These are phyloP conservation scores for Ceratobasidium sp. DNA, from an alignment of 1,284 basidiomycete species.

Conservation along the genomic window DNA sequence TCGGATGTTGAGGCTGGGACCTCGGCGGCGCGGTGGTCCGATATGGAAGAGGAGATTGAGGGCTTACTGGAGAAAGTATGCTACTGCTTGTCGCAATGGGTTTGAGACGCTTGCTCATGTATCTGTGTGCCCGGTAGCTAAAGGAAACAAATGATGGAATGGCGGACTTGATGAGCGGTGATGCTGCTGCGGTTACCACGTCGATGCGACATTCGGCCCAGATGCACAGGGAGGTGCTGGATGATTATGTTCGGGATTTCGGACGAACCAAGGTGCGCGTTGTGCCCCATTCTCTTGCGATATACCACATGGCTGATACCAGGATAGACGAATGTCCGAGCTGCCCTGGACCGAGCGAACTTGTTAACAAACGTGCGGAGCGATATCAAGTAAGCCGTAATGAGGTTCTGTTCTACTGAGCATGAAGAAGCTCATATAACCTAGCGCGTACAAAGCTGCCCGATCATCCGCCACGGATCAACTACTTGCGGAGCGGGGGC, in stretches of 20 bases:
- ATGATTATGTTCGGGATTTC: slow-evolving; percentile 87
- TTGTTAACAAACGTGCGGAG: slow-evolving; percentile 91
- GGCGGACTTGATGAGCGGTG: slow-evolving; percentile 69
- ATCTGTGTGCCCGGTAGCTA: slow-evolving; percentile 61
- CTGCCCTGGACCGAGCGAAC: slow-evolving; percentile 85
- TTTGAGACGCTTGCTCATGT: background rate
- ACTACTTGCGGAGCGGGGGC: slow-evolving; percentile 83
- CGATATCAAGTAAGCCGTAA: slow-evolving; percentile 82
- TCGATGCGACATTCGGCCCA: slow-evolving; percentile 90
- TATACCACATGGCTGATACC: background rate
- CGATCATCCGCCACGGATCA: slow-evolving; percentile 83
- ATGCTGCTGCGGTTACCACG: slow-evolving; percentile 77
- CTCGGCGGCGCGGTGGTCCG: slow-evolving; percentile 70
- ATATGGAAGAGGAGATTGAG: slow-evolving; percentile 86
- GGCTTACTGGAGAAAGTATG: slow-evolving; percentile 83
- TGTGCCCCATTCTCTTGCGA: slow-evolving; percentile 5
- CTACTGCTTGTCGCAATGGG: slow-evolving; percentile 5
- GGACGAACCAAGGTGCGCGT: slow-evolving; percentile 75
- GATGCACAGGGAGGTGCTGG: slow-evolving; percentile 87
- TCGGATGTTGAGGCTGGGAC: slow-evolving; percentile 76
- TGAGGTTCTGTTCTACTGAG: background rate
- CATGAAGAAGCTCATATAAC: no score
- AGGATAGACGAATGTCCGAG: slow-evolving; percentile 75
- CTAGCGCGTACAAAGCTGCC: slow-evolving; percentile 77
- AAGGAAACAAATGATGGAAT: slow-evolving; percentile 84